phyloP scores from a whole-genome alignment of 2,329 filamentous ascomycete species.

The Colletotrichum tropicale region DNA sequence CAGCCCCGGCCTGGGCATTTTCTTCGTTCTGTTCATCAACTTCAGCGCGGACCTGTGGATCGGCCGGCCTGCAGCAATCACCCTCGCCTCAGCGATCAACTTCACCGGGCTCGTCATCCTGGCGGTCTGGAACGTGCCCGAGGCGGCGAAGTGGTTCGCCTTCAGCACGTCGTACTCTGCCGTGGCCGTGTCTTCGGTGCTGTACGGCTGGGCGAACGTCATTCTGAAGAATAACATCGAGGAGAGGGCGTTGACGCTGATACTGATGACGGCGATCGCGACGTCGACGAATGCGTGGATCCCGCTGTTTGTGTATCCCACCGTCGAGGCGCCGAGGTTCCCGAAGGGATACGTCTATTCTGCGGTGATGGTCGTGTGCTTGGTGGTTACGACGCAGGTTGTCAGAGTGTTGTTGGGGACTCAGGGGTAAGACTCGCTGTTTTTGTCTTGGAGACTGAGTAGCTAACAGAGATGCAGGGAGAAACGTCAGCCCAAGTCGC shows the following conservation, averaged over 20 bases:
- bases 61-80: slow-evolving; percentile 61
- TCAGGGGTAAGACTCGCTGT: neutral
- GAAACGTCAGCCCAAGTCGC: neutral
- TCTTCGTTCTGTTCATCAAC: slow-evolving; percentile 57
- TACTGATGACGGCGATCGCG: slow-evolving; percentile 56
- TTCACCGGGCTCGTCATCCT: slow-evolving; percentile 56
- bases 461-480: neutral
- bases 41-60: slow-evolving; percentile 60
- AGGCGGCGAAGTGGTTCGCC: slow-evolving; percentile 57
- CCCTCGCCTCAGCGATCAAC: slow-evolving; percentile 53
- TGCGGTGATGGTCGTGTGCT: slow-evolving; percentile 35
- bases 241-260: slow-evolving; percentile 52
- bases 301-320: slow-evolving; percentile 53
- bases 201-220: slow-evolving; percentile 62
- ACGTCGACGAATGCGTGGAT: slow-evolving; percentile 63
- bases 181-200: slow-evolving; percentile 56
- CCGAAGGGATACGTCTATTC: slow-evolving; percentile 45
- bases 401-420: slow-evolving; percentile 21
- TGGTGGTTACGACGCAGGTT: slow-evolving; percentile 29
- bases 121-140: slow-evolving; percentile 59
- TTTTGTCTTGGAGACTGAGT: neutral
- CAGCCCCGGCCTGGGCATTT: slow-evolving; percentile 59
- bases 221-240: slow-evolving; percentile 48
- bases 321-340: slow-evolving; percentile 45
- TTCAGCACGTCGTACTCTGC: slow-evolving; percentile 53